These are phyloP conservation scores for Fraxinus anomala DNA, from an alignment of 257 asterid genomes.

Conservation along the genomic window DNA sequence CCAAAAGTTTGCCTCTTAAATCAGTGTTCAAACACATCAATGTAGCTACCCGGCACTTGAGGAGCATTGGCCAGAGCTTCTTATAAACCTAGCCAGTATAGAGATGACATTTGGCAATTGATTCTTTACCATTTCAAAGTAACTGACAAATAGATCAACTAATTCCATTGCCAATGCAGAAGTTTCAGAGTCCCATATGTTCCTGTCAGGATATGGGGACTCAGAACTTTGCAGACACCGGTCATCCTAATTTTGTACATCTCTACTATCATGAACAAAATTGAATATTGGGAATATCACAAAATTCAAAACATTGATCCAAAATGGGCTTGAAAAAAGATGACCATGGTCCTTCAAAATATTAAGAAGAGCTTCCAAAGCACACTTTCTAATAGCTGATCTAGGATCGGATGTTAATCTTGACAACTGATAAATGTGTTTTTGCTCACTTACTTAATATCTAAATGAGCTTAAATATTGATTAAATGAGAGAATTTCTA, in stretches of 20 bases:
- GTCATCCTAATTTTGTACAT: conserved; percentile 42
- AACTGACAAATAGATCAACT: conserved; percentile 65
- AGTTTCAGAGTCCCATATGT: conserved; percentile 82
- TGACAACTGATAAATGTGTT: too few relatives aligned
- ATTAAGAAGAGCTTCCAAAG: conserved; percentile 92
- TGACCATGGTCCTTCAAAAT: conserved; percentile 95
- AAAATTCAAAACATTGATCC: conserved; percentile 67
- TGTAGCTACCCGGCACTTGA: conserved; percentile 74
- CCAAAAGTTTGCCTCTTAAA: conserved; percentile 54
- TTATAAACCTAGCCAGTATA: conserved; percentile 58
- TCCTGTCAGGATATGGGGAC: conserved; percentile 53
- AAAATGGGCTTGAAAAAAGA: conserved; percentile 70
- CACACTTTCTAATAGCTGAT: conserved; percentile 85
- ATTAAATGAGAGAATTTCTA: too few relatives aligned
- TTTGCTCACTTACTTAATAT: too few relatives aligned
- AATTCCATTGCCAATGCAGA: conserved; percentile 72
- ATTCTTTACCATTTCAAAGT: conserved; percentile 63
- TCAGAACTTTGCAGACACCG: conserved; percentile 37
- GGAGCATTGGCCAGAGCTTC: conserved; percentile 75
- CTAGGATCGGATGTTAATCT: conserved; percentile 90
- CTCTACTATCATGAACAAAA: conserved; percentile 52
- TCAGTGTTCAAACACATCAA: conserved; percentile 72
- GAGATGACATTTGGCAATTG: conserved; percentile 70
- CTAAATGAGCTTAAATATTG: too few relatives aligned
- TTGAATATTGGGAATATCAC: conserved; percentile 76